A percentile compares a stretch with the other conserved stretches of the same genome.
These are phyloP conservation scores for Catunica adiposa DNA, from an alignment of 2,329 filamentous ascomycete genomes.

Conservation along the genomic window DNA sequence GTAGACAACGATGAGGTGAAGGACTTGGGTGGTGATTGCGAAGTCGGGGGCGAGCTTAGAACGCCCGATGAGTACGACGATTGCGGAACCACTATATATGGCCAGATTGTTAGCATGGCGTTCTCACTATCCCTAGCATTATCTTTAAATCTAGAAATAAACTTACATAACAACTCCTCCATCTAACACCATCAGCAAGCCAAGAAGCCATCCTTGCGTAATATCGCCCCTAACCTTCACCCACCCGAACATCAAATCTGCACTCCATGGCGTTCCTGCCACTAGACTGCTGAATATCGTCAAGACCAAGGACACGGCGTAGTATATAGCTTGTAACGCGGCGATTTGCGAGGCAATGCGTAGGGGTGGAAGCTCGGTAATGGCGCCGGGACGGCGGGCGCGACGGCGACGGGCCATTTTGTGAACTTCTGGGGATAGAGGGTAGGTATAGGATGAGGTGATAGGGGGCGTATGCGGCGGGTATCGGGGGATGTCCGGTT, in stretches of 20 bases:
- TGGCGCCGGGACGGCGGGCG: conserved; percentile 42
- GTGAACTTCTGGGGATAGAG: background rate
- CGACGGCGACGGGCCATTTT: conserved; percentile 39
- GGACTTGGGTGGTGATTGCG: conserved; percentile 68
- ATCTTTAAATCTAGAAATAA: background rate
- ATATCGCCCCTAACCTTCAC: conserved; percentile 42
- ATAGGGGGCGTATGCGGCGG: background rate
- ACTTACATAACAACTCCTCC: conserved; percentile 36
- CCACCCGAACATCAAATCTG: conserved; percentile 42
- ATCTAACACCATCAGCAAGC: conserved; percentile 40
- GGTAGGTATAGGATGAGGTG: background rate
- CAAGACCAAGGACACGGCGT: conserved; percentile 32
- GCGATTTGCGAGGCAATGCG: conserved; percentile 44
- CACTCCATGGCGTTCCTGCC: conserved; percentile 36
- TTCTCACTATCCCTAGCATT: background rate
- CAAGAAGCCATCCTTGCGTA: conserved; percentile 43
- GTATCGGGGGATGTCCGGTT: too few relatives aligned
- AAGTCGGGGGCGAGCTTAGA: conserved; percentile 94
- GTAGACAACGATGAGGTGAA: conserved; percentile 63
- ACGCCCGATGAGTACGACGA: conserved; percentile 68
- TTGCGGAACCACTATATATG: conserved; percentile 62
- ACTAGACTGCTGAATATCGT: conserved; percentile 43
- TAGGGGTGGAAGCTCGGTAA: conserved; percentile 43
- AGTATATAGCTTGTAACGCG: conserved; percentile 39
- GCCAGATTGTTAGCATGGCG: too few relatives aligned